phyloP scores from a whole-genome alignment of 169 alveolate genomes.

The Cytauxzoon felis region DNA sequence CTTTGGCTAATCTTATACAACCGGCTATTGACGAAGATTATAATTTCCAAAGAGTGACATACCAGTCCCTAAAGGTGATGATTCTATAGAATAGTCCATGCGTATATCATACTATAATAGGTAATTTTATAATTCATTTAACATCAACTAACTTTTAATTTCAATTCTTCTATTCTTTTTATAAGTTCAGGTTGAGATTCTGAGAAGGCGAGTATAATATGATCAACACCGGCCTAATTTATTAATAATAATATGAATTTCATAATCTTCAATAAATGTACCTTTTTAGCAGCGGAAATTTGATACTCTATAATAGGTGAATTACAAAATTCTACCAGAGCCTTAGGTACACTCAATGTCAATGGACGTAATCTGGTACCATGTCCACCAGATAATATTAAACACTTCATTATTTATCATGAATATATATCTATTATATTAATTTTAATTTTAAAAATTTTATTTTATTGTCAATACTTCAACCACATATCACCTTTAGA shows the following conservation, averaged over 20 bases:
- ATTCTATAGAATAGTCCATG: slow-evolving; percentile 89
- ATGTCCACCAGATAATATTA: slow-evolving; percentile 96
- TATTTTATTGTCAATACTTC: background rate
- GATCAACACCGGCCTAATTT: slow-evolving; percentile 77
- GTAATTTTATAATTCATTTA: background rate
- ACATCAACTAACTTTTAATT: slow-evolving; percentile 62
- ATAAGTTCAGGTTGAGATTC: slow-evolving; percentile 79
- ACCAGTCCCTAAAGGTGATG: slow-evolving; percentile 96
- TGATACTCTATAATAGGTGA: slow-evolving; percentile 90
- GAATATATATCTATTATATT: background rate
- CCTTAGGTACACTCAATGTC: slow-evolving; percentile 94
- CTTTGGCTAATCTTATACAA: slow-evolving; percentile 85
- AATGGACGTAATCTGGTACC: slow-evolving; percentile 98
- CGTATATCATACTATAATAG: slow-evolving; percentile 78
- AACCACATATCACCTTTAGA: background rate
- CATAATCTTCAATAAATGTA: background rate
- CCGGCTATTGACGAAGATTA: slow-evolving; percentile 74
- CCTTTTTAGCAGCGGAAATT: slow-evolving; percentile 66
- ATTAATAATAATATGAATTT: background rate
- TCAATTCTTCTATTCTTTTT: slow-evolving; percentile 71
- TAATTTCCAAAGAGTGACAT: slow-evolving; percentile 15
- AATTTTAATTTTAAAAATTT: background rate
- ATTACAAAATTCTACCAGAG: slow-evolving; percentile 93
- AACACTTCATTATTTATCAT: slow-evolving; percentile 95
- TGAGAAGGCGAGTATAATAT: slow-evolving; percentile 87